Evolutionary conservation across 106 monocot species (phyloP), one percentile per base, ranked within the genome.

Genomic region (Dioscorea zingiberensis): DNA sequence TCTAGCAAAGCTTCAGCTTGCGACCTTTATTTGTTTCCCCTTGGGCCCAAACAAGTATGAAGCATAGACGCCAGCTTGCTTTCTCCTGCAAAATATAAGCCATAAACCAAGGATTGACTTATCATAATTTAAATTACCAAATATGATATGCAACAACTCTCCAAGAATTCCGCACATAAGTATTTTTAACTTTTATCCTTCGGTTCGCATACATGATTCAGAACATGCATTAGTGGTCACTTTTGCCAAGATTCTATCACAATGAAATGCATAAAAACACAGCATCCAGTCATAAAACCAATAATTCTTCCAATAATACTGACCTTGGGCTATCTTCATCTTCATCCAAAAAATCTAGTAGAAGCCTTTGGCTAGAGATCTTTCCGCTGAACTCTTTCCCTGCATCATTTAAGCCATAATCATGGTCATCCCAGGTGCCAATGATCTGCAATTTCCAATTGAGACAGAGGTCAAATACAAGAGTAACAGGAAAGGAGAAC

Each of bases 341-440:
- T 81, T 94, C 89, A 58, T 94, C 86, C 59, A 94, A 77, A 80
- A 94, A 94, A 72, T 89, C 93, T 64, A 94, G 72, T 46, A 94
- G 73, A 61, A 94, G 86, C 63, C 65, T 78, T 55, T 94, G 89
- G 45, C 38, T 79, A 1, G 56, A 69, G 69, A 74, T 60, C 69
- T 94, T 89, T 28, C 60, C 75, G 67, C 62, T 56, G 62, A 89
- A 89, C 69, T 94, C 93, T 69, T 86, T 94, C 29, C 93, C 93
- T 38, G 89, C 93, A 77, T 94, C 89, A 81, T 94, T 94, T 58
- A 94, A 71, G 71, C 93, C 93, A 89, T 78, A 94, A 74, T 94
- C 93, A 81, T 94, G 93, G 68, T 94, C 93, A 74, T 94, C 93
- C 86, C 89, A 94, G 63, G 93, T 94, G 49, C 93, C 93, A 74